A percentile compares a stretch with the other conserved stretches of the same genome.
These are phyloP conservation scores for Oryza officinalis DNA, from an alignment of 176 grass and related monocot genomes.

Conservation along the genomic window DNA sequence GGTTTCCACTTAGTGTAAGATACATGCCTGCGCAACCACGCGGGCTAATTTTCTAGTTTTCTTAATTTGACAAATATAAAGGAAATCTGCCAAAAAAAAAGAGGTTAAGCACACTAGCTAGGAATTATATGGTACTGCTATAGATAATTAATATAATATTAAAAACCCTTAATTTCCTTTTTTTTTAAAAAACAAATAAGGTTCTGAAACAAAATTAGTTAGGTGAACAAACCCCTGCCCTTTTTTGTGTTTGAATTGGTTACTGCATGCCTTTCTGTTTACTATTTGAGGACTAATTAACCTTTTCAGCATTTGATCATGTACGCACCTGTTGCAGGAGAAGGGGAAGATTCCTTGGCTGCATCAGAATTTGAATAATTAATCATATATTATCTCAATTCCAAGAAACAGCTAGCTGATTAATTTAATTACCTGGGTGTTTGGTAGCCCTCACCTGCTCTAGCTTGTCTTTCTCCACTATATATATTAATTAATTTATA, in stretches of 20 bases:
- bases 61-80: no score
- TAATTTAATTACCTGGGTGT: neutral
- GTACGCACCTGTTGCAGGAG: neutral
- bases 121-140: no score
- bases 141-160: no score
- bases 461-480: neutral
- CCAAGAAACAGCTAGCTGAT: neutral
- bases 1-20: no score
- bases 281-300: neutral
- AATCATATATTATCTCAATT: neutral
- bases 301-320: constrained; percentile 4
- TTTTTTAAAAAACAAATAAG: no score
- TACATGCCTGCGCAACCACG: no score
- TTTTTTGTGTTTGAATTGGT: neutral
- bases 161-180: no score
- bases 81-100: no score
- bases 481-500: neutral
- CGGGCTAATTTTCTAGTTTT: no score
- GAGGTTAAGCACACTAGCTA: no score
- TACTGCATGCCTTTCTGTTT: constrained; percentile 2
- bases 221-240: neutral
- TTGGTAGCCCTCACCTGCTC: constrained; percentile 20
- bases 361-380: neutral
- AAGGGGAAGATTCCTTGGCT: constrained; percentile 17
- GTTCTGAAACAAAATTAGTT: neutral